Evolutionary conservation across 2,329 filamentous ascomycete species (phyloP).

Genomic region (Coleophoma eucalyptorum): DNA sequence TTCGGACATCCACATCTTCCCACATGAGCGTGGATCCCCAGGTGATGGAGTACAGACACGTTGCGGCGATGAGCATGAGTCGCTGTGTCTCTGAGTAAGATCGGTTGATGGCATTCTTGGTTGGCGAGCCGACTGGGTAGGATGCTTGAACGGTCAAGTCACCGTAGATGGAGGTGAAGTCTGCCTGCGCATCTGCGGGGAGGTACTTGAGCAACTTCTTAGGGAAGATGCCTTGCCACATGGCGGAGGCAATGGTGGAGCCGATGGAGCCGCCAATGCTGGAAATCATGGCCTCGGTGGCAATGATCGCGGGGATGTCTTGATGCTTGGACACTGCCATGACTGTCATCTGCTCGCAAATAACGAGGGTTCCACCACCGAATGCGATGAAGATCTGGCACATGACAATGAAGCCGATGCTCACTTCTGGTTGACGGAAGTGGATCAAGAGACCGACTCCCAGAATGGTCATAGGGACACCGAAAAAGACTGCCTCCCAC

Average conservation of each 20-base stretch:
- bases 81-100: constrained; percentile 47
- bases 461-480: background rate
- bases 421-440: constrained; percentile 45
- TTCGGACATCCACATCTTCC: background rate
- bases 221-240: constrained; percentile 57
- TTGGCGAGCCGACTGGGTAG: constrained; percentile 43
- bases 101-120: constrained; percentile 49
- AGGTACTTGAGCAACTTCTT: constrained; percentile 32
- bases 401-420: constrained; percentile 48
- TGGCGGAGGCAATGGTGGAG: constrained; percentile 54
- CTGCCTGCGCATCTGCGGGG: constrained; percentile 23
- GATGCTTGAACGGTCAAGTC: constrained; percentile 46
- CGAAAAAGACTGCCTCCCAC: constrained; percentile 38
- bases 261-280: constrained; percentile 58
- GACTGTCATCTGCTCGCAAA: constrained; percentile 52
- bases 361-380: constrained; percentile 50
- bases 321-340: constrained; percentile 56
- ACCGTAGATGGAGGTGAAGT: constrained; percentile 39
- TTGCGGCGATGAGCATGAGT: constrained; percentile 33
- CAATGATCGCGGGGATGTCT: constrained; percentile 57
- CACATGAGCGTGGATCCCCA: background rate
- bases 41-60: constrained; percentile 3
- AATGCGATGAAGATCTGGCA: constrained; percentile 55
- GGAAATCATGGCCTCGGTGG: constrained; percentile 55
- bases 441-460: constrained; percentile 49